Evolutionary conservation across 1,284 basidiomycete genomes (phyloP), one percentile per base, ranked within the genome.

Genomic region (Ceratobasidium sp.): DNA sequence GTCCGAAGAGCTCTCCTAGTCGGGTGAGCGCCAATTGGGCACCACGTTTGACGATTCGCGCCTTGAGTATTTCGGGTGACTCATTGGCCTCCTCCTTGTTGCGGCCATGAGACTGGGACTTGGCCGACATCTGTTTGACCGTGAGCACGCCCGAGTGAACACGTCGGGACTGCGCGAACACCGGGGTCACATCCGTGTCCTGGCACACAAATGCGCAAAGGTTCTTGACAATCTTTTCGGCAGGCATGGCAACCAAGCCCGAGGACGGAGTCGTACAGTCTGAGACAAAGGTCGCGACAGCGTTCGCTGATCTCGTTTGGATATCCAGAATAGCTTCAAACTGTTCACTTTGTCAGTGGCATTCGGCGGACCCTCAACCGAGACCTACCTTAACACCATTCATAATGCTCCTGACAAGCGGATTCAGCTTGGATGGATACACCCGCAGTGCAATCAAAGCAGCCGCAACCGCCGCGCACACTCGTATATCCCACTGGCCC

Each of bases 161-260:
- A 60, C 85, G 83, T 68, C 86, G 86, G 6, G 82, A 81, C 76
- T 84, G 85, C 4, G 88, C 83, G 77, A 98, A 99, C 1, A 96
- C 90, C 0, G 96, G 95, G 0, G 96, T 98, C 69, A 91, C 86
- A 31, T 91, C 87, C 13, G 87, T 84, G 77, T 99, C 97, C 76
- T 94, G 92, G 78, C 96, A 99, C 4, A 99, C 82, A 80, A 99
- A 99, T 0, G 94, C 96, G 80, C 94, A 96, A 3, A 99, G 86
- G 77, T 99, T 99, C 81, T 95, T 95, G 75, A 99, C 88, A 68
- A 99, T 95, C 82, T 99, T 99, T 75, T 96, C 93, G 85, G 91
- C 74, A 82, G 85, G 85, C 70, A 85, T 84, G 65, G 80, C 76
- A n/a, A 52, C 64, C 35, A 67, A 38, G 27, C 78, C 76, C 27